Percentiles rank a stretch among this genome's conserved stretches.
Evolutionary conservation across 768 basidiomycete genomes (phyloP).

Genomic region (Albatrellus ellisii): DNA sequence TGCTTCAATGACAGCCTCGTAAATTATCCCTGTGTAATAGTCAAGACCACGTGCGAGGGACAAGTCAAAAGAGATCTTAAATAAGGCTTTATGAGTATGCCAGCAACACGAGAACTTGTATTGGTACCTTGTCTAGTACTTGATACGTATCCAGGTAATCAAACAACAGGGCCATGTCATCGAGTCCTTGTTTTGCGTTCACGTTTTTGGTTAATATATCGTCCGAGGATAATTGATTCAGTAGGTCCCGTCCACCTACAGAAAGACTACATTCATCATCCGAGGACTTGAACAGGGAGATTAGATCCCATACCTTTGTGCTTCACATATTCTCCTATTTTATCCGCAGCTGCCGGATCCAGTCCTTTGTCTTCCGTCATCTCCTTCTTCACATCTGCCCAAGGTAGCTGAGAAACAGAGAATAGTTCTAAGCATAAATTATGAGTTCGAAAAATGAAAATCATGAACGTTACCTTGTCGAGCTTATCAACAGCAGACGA

Average conservation of each 20-base stretch:
- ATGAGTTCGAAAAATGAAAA: not conserved
- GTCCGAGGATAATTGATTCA: conserved; percentile 59
- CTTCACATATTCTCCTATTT: conserved; percentile 95
- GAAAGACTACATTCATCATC: not conserved
- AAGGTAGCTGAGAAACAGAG: conserved; percentile 44
- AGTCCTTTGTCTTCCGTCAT: conserved; percentile 96
- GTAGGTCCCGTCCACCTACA: conserved; percentile 64
- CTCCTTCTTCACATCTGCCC: conserved; percentile 87
- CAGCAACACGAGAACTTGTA: not conserved
- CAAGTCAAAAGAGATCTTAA: conserved; percentile 87
- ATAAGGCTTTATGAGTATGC: not conserved
- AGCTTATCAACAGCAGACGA: conserved; percentile 97
- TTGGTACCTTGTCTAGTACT: conserved; percentile 57
- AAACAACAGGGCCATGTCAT: conserved; percentile 82
- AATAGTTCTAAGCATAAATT: conserved; percentile 1
- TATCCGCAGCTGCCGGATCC: conserved; percentile 68
- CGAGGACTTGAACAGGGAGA: too few species aligned
- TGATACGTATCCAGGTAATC: conserved; percentile 69
- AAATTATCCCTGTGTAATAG: conserved; percentile 98
- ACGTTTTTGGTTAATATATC: conserved; percentile 49
- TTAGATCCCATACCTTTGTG: conserved; percentile 68
- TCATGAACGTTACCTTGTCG: conserved; percentile 56
- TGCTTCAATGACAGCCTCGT: conserved; percentile 87
- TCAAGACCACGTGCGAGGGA: conserved; percentile 96
- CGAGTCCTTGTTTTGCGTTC: conserved; percentile 69